These are phyloP conservation scores for Coemansia sp. DNA, from an alignment of 192 early-diverging fungal species.

Conservation along the genomic window DNA sequence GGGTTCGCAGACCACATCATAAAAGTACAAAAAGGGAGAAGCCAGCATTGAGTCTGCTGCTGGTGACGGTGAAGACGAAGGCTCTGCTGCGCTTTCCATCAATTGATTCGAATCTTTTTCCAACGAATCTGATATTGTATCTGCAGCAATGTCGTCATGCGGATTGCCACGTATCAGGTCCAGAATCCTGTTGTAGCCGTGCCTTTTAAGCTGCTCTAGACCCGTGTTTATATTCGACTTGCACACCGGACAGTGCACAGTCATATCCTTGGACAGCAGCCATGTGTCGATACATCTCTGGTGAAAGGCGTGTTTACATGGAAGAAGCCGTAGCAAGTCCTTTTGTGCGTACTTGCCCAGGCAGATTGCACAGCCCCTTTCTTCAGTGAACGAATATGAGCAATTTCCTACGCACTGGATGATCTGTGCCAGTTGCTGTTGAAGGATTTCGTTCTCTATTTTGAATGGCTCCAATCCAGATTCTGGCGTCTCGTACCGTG, in stretches of 20 bases:
- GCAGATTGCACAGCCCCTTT: slow-evolving; percentile 76
- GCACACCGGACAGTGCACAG: slow-evolving; percentile 75
- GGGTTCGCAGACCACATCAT: neutral
- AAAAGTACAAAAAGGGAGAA: slow-evolving; percentile 2
- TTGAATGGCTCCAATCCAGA: neutral
- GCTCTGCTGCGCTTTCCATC: neutral
- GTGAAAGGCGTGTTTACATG: slow-evolving; percentile 81
- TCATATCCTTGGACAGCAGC: slow-evolving; percentile 67
- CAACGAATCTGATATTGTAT: neutral
- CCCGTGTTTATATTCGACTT: slow-evolving; percentile 57
- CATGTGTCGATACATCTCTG: slow-evolving; percentile 75
- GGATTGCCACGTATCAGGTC: slow-evolving; percentile 5
- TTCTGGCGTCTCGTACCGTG: slow-evolving; percentile 29
- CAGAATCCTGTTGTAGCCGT: slow-evolving; percentile 37
- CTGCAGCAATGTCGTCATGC: neutral
- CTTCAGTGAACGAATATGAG: slow-evolving; percentile 57
- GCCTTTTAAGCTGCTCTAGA: slow-evolving; percentile 25
- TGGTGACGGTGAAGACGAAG: neutral
- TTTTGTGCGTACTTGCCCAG: slow-evolving; percentile 65
- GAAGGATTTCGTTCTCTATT: slow-evolving; percentile 15
- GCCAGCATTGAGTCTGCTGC: neutral
- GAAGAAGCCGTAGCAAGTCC: slow-evolving; percentile 65
- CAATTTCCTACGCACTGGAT: slow-evolving; percentile 34
- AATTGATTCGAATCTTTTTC: neutral
- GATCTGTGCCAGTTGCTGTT: slow-evolving; percentile 36